Evolutionary conservation across 1,284 basidiomycete species (phyloP).

Genomic region (Cryptococcus jaspeensis): DNA sequence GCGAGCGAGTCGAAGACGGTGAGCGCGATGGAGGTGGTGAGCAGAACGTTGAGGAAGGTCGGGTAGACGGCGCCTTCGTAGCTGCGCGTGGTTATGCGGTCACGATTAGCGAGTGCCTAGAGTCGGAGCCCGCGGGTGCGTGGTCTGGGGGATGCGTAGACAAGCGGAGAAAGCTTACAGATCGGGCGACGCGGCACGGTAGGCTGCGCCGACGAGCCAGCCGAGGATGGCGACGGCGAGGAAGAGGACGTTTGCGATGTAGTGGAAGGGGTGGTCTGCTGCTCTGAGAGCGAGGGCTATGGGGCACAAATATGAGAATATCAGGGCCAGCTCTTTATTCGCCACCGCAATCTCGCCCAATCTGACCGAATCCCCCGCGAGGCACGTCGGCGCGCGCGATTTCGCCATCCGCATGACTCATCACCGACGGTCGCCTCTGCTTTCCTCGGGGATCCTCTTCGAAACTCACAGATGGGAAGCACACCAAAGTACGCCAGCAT

Average conservation of each 20-base stretch:
- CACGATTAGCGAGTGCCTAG: background rate
- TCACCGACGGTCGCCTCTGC: no score
- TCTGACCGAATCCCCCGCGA: no score
- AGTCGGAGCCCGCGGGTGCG: background rate
- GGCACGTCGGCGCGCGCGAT: no score
- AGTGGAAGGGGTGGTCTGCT: slow-evolving; percentile 38
- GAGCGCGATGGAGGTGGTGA: slow-evolving; percentile 37
- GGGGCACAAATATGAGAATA: no score
- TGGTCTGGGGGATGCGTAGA: background rate
- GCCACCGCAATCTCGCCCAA: background rate
- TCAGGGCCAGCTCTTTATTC: no score
- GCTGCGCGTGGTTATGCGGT: slow-evolving; percentile 23
- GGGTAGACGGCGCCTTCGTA: slow-evolving; percentile 44
- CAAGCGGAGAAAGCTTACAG: slow-evolving; percentile 26
- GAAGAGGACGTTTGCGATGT: slow-evolving; percentile 34
- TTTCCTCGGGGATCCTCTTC: no score
- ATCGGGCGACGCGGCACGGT: slow-evolving; percentile 38
- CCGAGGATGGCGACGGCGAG: slow-evolving; percentile 33
- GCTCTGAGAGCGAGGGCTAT: slow-evolving; percentile 40
- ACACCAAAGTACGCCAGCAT: slow-evolving; percentile 39
- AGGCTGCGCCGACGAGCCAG: slow-evolving; percentile 43
- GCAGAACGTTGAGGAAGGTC: slow-evolving; percentile 31
- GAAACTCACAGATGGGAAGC: slow-evolving; percentile 42
- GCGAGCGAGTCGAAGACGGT: slow-evolving; percentile 36
- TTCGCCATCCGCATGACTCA: no score